These are phyloP conservation scores for Xylaria venustula DNA, from an alignment of 495 filamentous ascomycete species.

Conservation along the genomic window DNA sequence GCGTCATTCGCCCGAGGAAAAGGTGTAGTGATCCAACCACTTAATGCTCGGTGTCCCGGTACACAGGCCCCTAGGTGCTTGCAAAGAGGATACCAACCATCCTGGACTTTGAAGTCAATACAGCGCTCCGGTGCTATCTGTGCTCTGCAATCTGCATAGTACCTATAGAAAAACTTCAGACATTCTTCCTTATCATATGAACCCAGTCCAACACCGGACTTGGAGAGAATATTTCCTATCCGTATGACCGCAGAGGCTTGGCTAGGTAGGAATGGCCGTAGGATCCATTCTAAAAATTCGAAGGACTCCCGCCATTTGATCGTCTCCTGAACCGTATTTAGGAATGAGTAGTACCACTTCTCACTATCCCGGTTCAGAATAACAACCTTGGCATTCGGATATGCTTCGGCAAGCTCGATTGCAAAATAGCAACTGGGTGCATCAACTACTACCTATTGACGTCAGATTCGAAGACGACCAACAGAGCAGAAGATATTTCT, in stretches of 20 bases:
- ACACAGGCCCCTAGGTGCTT: constrained; percentile 58
- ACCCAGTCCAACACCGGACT: constrained; percentile 27
- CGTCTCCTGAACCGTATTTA: neutral
- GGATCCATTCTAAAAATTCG: neutral
- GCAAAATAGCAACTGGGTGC: constrained; percentile 61
- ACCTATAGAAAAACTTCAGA: constrained; percentile 16
- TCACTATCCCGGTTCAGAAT: constrained; percentile 54
- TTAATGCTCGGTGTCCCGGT: constrained; percentile 24
- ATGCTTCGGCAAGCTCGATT: constrained; percentile 60
- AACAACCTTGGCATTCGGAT: constrained; percentile 65
- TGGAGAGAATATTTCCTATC: constrained; percentile 36
- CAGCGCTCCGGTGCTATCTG: constrained; percentile 26
- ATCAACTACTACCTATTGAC: constrained; percentile 55
- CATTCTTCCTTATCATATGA: constrained; percentile 13
- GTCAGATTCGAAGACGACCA: neutral
- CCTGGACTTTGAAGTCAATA: constrained; percentile 58
- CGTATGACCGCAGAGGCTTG: constrained; percentile 38
- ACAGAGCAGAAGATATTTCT: neutral
- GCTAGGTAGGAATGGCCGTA: constrained; percentile 46
- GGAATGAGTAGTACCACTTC: constrained; percentile 33
- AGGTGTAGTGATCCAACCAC: constrained; percentile 8
- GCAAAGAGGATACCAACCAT: constrained; percentile 62
- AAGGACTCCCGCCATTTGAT: constrained; percentile 30
- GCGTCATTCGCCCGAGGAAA: constrained; percentile 14
- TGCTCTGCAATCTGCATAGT: constrained; percentile 20